These are phyloP conservation scores for Hapsidospora chrysogenum DNA, from an alignment of 495 filamentous ascomycete genomes.

Conservation along the genomic window DNA sequence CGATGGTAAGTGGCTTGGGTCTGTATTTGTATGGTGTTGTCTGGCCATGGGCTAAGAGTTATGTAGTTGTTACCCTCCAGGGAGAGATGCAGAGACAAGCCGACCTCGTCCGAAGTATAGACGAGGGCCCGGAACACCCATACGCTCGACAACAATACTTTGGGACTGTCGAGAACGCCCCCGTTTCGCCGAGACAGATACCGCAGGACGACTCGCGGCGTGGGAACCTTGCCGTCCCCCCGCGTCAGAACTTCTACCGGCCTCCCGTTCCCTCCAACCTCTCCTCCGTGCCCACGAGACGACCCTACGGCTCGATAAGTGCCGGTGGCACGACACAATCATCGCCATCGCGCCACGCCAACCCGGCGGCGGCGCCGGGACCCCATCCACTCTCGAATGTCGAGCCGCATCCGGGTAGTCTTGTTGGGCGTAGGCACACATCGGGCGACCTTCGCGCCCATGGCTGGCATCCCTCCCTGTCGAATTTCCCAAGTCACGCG, in stretches of 20 bases:
- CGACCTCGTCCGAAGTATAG: slow-evolving; percentile 47
- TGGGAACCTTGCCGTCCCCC: slow-evolving; percentile 33
- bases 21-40: slow-evolving; percentile 4
- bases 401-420: slow-evolving; percentile 39
- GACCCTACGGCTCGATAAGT: slow-evolving; percentile 59
- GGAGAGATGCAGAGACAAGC: slow-evolving; percentile 71
- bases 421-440: slow-evolving; percentile 69
- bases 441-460: slow-evolving; percentile 88
- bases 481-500: neutral
- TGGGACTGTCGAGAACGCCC: slow-evolving; percentile 58
- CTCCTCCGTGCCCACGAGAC: slow-evolving; percentile 58
- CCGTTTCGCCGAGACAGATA: slow-evolving; percentile 82
- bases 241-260: slow-evolving; percentile 38
- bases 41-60: slow-evolving; percentile 6
- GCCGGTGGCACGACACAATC: slow-evolving; percentile 39
- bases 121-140: slow-evolving; percentile 61
- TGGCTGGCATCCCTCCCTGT: slow-evolving; percentile 53
- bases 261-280: slow-evolving; percentile 68
- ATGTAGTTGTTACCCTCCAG: slow-evolving; percentile 61
- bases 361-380: slow-evolving; percentile 45
- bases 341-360: slow-evolving; percentile 57
- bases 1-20: slow-evolving; percentile 48
- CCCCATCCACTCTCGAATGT: slow-evolving; percentile 65
- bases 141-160: slow-evolving; percentile 67
- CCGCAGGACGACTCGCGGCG: slow-evolving; percentile 75